phyloP scores from a whole-genome alignment of 768 basidiomycete genomes.

The Macrolepiota albuminosa region DNA sequence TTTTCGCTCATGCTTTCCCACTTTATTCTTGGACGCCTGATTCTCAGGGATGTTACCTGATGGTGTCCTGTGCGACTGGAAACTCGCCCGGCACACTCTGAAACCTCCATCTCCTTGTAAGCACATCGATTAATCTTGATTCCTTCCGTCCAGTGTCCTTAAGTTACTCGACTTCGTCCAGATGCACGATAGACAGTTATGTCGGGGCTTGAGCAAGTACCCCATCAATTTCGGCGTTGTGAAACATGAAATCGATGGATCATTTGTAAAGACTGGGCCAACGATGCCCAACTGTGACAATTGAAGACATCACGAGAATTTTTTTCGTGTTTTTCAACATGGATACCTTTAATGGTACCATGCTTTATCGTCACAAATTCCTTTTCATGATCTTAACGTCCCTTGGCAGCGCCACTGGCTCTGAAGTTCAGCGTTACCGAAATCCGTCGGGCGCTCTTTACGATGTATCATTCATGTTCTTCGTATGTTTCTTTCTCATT shows the following conservation, averaged over 20 bases:
- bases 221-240: neutral
- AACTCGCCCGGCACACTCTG: neutral
- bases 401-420: neutral
- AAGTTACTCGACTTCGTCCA: neutral
- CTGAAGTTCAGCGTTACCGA: neutral
- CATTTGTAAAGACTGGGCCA: neutral
- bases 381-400: neutral
- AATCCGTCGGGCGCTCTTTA: neutral
- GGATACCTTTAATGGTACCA: neutral
- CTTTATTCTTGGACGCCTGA: neutral
- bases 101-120: neutral
- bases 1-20: neutral
- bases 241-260: neutral
- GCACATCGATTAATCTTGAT: neutral
- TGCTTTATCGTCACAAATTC: too few species aligned
- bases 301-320: neutral
- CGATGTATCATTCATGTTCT: neutral
- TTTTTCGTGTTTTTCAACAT: neutral
- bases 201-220: neutral
- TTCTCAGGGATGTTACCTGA: neutral
- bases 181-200: too few species aligned
- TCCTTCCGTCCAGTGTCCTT: neutral
- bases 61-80: neutral
- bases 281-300: neutral
- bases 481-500: neutral